Base-by-base conservation (phyloP, 2,329 filamentous ascomycete genomes). In the Periconia sp. region DNA sequence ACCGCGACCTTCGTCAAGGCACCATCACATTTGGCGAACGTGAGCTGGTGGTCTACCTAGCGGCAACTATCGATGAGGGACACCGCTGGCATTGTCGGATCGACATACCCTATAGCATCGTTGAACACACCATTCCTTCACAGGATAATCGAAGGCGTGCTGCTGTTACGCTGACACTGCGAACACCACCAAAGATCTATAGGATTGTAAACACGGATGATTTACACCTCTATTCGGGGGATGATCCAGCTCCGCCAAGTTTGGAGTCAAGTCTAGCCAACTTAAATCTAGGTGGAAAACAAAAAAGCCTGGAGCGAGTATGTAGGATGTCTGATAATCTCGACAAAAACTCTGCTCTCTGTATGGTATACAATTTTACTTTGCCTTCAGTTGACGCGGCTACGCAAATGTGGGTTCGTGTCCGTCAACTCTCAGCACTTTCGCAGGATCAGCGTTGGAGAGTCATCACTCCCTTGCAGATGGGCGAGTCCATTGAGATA, bases 401-500 rank as follows among this genome's bases (percentile, higher is more conserved):
- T 62, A 77, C 62, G 45, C 41, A 1, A 45, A 53, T 8, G 71
- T 83, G 41, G 72, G 74, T 18, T 58, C 60, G 7, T 11, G 61
- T 47, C 60, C 69, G 61, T 58, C 71, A 15, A 47, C 60, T 1
- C 68, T 69, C 44, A 50, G 68, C 20, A 49, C n/a, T 62, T 20
- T 45, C 57, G 2, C 53, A 55, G 6, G 23, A 41, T 8, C 49
- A 65, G 37, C 56, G 42, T 11, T 63, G 59, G 59, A 64, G 51
- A 31, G 57, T 45, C 0, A 54, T 51, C 48, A 35, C 50, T 57
- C 1, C 60, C 84, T 52, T 73, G 82, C 6, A 90, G 85, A 57
- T 66, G 73, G 0, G 63, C 86, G 1, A 75, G 83, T 6, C 89
- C 85, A 60, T 64, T n/a, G 61, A 86, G 89, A 19, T 19, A 1